A percentile compares a stretch with the other conserved stretches of the same genome.
These are phyloP conservation scores for Dendryphion nanum DNA, from an alignment of 2,329 filamentous ascomycete species.

Conservation along the genomic window DNA sequence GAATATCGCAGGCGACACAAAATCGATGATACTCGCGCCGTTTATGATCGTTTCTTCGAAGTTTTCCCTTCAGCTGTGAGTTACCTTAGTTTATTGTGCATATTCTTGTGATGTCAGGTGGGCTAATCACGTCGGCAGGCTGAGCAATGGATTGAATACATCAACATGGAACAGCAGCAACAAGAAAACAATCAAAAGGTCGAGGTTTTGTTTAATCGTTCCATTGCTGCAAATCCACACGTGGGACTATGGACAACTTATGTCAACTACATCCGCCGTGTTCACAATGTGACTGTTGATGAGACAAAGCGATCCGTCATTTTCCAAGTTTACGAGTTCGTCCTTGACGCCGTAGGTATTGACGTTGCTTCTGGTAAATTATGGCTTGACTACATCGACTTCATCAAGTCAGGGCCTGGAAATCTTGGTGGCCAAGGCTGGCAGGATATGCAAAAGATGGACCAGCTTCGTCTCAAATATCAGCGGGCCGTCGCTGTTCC, in stretches of 20 bases:
- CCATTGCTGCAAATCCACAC: constrained; percentile 74
- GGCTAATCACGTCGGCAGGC: too few relatives aligned
- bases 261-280: constrained; percentile 88
- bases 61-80: constrained; percentile 90
- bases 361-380: constrained; percentile 87
- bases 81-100: constrained; percentile 26
- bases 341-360: constrained; percentile 83
- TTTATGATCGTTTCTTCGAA: constrained; percentile 83
- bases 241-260: constrained; percentile 91
- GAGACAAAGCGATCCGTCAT: constrained; percentile 75
- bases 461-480: constrained; percentile 85
- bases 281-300: constrained; percentile 84
- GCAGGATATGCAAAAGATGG: constrained; percentile 99
- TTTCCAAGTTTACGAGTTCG: constrained; percentile 86
- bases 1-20: constrained; percentile 81
- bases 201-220: constrained; percentile 79
- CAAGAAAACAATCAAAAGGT: constrained; percentile 65
- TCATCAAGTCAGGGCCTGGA: constrained; percentile 85
- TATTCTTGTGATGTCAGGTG: neutral
- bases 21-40: constrained; percentile 73
- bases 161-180: constrained; percentile 83
- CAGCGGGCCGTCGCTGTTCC: constrained; percentile 87
- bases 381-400: constrained; percentile 94
- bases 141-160: constrained; percentile 85
- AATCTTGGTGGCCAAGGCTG: constrained; percentile 80